A percentile compares a stretch with the other conserved stretches of the same genome.
These are phyloP conservation scores for Calonectria multiphialidica DNA, from an alignment of 2,329 filamentous ascomycete genomes.

Conservation along the genomic window DNA sequence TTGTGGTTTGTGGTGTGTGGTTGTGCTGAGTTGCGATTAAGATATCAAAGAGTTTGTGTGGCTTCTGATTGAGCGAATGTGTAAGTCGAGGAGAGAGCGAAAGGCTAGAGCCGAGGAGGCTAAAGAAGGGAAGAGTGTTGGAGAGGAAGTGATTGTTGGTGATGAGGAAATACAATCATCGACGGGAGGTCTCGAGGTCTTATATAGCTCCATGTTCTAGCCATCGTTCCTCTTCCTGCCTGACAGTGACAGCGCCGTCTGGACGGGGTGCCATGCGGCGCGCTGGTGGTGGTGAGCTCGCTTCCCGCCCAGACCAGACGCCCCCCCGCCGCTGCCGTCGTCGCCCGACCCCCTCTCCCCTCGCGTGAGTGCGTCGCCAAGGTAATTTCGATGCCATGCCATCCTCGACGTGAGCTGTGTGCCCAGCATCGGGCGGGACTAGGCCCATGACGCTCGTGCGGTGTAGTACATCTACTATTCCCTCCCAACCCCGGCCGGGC, in stretches of 20 bases:
- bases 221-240: not conserved
- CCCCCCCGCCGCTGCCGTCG: not conserved
- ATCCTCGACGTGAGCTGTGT: not conserved
- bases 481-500: not conserved
- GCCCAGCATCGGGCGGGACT: not conserved
- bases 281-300: not conserved
- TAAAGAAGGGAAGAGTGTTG: slow-evolving; percentile 14
- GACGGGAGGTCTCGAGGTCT: not conserved
- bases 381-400: slow-evolving; percentile 1
- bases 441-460: not conserved
- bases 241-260: not conserved
- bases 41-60: not conserved
- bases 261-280: not conserved
- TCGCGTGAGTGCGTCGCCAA: not conserved
- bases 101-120: slow-evolving; percentile 24
- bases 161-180: not conserved
- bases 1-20: not conserved
- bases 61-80: not conserved
- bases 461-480: not conserved
- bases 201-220: slow-evolving; percentile 15
- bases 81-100: slow-evolving; percentile 22
- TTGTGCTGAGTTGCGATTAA: slow-evolving; percentile 6
- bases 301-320: not conserved
- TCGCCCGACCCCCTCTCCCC: too few species aligned
- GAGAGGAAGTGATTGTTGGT: slow-evolving; percentile 15